Evolutionary conservation across 73 alveolate genomes (phyloP).

Genomic region (Paramecium bursaria): DNA sequence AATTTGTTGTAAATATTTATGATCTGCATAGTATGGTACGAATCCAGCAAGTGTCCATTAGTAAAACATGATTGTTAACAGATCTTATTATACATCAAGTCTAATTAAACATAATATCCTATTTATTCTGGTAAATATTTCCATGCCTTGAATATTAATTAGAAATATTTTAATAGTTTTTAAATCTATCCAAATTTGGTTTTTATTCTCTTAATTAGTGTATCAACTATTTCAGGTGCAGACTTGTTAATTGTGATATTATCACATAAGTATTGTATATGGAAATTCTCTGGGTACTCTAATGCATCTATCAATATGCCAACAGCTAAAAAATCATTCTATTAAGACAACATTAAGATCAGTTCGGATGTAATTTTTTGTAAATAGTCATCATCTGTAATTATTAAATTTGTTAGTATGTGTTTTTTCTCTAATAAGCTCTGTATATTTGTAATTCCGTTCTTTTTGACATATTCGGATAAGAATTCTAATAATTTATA

Average conservation of each 20-base stretch:
- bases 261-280: not conserved
- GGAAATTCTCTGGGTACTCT: not conserved
- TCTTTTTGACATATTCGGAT: too few relatives aligned
- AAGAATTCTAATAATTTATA: too few relatives aligned
- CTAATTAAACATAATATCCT: conserved; percentile 34
- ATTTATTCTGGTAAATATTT: not conserved
- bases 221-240: conserved; percentile 30
- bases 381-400: too few relatives aligned
- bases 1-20: conserved; percentile 38
- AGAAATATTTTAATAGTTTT: conserved; percentile 34
- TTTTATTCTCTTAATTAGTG: not conserved
- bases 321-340: conserved; percentile 29
- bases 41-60: not conserved
- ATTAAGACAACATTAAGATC: too few relatives aligned
- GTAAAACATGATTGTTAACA: not conserved
- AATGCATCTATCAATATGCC: conserved; percentile 18
- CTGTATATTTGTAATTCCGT: too few relatives aligned
- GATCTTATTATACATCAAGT: conserved; percentile 1
- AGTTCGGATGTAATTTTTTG: too few relatives aligned
- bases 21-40: not conserved
- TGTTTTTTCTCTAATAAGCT: too few relatives aligned
- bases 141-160: conserved; percentile 43
- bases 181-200: not conserved
- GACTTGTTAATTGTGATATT: not conserved
- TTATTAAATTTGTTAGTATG: too few relatives aligned